Evolutionary conservation across 139 green algal genomes (phyloP), one percentile per base, ranked within the genome.

Genomic region (Pleodorina starrii): DNA sequence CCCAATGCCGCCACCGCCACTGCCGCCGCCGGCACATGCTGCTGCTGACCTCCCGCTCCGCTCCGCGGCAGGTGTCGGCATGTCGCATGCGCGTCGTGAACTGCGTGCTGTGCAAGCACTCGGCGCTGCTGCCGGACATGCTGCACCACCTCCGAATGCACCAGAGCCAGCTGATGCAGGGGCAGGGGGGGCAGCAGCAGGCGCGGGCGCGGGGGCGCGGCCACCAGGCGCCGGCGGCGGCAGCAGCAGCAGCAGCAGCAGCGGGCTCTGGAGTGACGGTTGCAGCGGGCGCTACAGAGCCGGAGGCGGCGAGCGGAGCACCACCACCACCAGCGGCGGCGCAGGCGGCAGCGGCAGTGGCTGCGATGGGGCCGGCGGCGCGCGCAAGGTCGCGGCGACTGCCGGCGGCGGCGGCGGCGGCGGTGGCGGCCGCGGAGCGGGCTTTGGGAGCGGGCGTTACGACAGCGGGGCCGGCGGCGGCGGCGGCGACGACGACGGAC

Each of bases 111-210:
- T 91, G 87, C 87, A 50, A 32, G 42, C 77, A 87, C 40, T 17
- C 59, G 10, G 66, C 77, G 4, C 76, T 57, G 14, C 77, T 91
- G 87, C 87, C 87, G 5, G 87, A 87, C 66, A 91, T 91, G 87
- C 72, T 91, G 77, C 23, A 50, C 11, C 86, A 87, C 86, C 76
- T 86, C 29, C 57, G 86, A 29, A 44, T 57, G 43, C 86, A 86
- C 42, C 51, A 86, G 35, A 51, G 38, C 17, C 40, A 86, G 51
- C 73, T 90, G n/a, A n/a, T n/a, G 42, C 42, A 77, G 73, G 69
- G 27, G 51, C 85, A 46, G 36, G 36, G 2, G n/a, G 54, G 54
- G 54, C 54, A 73, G 36, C 19, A 14, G 50, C 74, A 51, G 2
- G 76, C 32, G 35, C 54, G 19, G 77, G 19, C 14, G 48, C 17